These are phyloP conservation scores for Gentiana dahurica DNA, from an alignment of 257 asterid species.

Conservation along the genomic window DNA sequence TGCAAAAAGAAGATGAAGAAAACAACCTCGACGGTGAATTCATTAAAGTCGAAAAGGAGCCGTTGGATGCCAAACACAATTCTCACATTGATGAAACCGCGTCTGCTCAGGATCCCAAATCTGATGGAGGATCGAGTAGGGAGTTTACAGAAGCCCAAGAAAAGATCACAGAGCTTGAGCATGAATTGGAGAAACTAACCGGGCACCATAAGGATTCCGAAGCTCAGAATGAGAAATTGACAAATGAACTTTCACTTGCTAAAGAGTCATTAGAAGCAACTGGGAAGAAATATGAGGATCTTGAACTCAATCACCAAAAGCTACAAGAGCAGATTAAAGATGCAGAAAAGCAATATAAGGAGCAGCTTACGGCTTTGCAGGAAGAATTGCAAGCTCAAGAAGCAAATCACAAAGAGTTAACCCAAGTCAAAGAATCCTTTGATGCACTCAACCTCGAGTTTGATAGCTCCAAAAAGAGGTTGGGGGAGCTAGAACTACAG, in stretches of 20 bases:
- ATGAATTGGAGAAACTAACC: slow-evolving; percentile 46
- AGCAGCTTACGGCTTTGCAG: slow-evolving; percentile 49
- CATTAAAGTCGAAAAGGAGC: slow-evolving; percentile 77
- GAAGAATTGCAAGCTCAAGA: slow-evolving; percentile 54
- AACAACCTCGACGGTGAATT: slow-evolving; percentile 60
- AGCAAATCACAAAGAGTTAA: slow-evolving; percentile 43
- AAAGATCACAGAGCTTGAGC: slow-evolving; percentile 54
- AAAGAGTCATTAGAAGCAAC: slow-evolving; percentile 40
- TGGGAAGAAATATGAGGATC: slow-evolving; percentile 31
- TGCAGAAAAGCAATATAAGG: slow-evolving; percentile 38
- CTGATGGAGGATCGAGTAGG: slow-evolving; percentile 26
- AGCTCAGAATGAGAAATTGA: slow-evolving; percentile 40
- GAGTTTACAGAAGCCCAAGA: slow-evolving; percentile 71
- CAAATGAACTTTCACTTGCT: slow-evolving; percentile 47
- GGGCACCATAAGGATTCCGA: slow-evolving; percentile 47
- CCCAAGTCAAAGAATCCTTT: slow-evolving; percentile 45
- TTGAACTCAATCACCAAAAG: slow-evolving; percentile 44
- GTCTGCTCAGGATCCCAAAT: slow-evolving; percentile 14
- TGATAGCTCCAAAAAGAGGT: slow-evolving; percentile 54
- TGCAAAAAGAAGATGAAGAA: slow-evolving; percentile 54
- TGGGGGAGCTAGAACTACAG: slow-evolving; percentile 48
- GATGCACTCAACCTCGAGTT: slow-evolving; percentile 51
- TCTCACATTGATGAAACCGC: slow-evolving; percentile 14
- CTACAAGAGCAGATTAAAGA: slow-evolving; percentile 45
- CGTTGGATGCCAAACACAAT: slow-evolving; percentile 29